Percentiles rank a stretch among this genome's conserved stretches.
phyloP scores from a whole-genome alignment of 2,329 filamentous ascomycete genomes.

The Aspergillus novoparasiticus region DNA sequence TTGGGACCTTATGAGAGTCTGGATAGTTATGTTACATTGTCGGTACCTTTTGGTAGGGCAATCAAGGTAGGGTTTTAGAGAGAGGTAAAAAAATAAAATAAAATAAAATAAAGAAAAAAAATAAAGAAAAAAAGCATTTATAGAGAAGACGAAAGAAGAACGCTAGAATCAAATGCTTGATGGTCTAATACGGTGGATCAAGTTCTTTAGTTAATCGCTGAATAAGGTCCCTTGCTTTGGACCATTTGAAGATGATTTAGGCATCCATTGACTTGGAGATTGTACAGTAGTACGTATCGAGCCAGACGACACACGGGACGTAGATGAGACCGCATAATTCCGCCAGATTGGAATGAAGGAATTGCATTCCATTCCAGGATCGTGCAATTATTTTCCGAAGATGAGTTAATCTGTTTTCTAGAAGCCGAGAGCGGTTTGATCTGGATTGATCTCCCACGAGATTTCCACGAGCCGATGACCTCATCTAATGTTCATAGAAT shows the following conservation, averaged over 20 bases:
- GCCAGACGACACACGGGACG: not conserved
- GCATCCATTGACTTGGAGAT: not conserved
- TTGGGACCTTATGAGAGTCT: not conserved
- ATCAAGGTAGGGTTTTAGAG: not conserved
- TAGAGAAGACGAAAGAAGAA: constrained; percentile 9
- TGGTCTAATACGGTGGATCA: constrained; percentile 8
- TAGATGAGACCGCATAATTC: not conserved
- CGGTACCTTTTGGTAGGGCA: not conserved
- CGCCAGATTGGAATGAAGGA: not conserved
- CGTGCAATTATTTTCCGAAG: not conserved
- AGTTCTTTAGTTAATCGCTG: constrained; percentile 1
- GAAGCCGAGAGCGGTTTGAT: not conserved
- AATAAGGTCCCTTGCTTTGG: not conserved
- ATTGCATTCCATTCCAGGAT: not conserved
- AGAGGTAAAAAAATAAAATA: not conserved
- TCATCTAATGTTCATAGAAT: not conserved
- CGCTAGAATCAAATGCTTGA: constrained; percentile 3
- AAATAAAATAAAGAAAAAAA: not conserved
- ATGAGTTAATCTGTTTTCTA: not conserved
- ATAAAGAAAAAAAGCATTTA: not conserved
- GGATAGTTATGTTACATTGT: not conserved
- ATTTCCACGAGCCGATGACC: not conserved
- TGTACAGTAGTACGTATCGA: not conserved
- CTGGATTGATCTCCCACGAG: not conserved
- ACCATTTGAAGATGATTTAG: not conserved